Evolutionary conservation across 169 alveolate species (phyloP).

Genomic region (Blepharisma undulans): DNA sequence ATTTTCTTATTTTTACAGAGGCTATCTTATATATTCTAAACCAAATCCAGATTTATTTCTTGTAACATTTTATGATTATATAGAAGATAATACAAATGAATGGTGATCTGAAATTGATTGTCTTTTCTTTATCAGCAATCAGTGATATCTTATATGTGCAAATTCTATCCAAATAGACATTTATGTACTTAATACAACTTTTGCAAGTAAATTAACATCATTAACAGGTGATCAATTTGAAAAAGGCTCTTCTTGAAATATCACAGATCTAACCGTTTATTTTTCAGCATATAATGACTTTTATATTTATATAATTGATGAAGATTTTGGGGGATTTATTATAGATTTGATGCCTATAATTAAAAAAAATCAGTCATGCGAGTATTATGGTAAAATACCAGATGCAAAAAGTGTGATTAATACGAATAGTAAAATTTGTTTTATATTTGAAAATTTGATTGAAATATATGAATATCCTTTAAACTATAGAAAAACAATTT

Average conservation of each 20-base stretch:
- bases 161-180: background rate
- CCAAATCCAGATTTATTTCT: background rate
- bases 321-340: background rate
- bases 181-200: background rate
- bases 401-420: background rate
- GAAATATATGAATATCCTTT: background rate
- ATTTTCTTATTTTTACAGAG: background rate
- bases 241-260: background rate
- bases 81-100: background rate
- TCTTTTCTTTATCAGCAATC: background rate
- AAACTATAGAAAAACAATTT: background rate
- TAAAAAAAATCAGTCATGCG: background rate
- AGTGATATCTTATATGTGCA: background rate
- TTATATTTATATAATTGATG: background rate
- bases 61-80: no score
- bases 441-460: background rate
- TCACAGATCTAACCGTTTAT: background rate
- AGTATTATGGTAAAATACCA: background rate
- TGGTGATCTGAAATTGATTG: background rate
- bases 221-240: background rate
- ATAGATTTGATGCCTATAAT: background rate
- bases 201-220: background rate
- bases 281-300: background rate
- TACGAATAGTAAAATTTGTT: background rate
- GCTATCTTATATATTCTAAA: background rate